These are phyloP conservation scores for Volvox carteri DNA, from an alignment of 163 green algal genomes.

Conservation along the genomic window DNA sequence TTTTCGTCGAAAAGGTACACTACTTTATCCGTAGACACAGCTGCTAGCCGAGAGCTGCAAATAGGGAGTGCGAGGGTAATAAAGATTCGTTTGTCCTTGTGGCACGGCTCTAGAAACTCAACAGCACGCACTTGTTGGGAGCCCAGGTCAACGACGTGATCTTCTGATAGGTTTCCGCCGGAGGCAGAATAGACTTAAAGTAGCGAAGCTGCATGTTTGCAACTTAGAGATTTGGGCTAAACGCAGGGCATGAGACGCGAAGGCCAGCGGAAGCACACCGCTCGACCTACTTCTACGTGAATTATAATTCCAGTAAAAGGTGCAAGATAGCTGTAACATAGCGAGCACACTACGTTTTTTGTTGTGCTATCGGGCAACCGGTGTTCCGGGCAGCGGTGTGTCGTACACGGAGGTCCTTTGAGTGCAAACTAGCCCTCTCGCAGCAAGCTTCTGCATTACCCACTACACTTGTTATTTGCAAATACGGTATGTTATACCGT, in stretches of 20 bases:
- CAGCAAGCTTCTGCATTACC: neutral
- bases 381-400: neutral
- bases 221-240: neutral
- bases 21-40: conserved; percentile 81
- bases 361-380: neutral
- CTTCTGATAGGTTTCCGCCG: conserved; percentile 69
- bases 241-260: conserved; percentile 20
- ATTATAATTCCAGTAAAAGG: neutral
- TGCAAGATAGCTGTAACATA: neutral
- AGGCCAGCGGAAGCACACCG: conserved; percentile 6
- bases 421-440: neutral
- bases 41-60: conserved; percentile 81
- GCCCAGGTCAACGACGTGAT: conserved; percentile 76
- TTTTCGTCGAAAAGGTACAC: conserved; percentile 91
- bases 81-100: neutral
- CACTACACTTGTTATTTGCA: neutral
- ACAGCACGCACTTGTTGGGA: conserved; percentile 72
- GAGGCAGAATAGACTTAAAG: conserved; percentile 72
- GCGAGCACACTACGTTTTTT: neutral
- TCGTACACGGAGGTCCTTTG: conserved; percentile 24
- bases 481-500: neutral
- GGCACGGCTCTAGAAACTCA: neutral
- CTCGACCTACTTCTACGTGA: neutral
- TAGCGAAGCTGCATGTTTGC: conserved; percentile 73
- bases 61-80: neutral